Conservation (phyloP, 176 grass and related monocot genomes). For the Eremochloa ophiuroides region DNA sequence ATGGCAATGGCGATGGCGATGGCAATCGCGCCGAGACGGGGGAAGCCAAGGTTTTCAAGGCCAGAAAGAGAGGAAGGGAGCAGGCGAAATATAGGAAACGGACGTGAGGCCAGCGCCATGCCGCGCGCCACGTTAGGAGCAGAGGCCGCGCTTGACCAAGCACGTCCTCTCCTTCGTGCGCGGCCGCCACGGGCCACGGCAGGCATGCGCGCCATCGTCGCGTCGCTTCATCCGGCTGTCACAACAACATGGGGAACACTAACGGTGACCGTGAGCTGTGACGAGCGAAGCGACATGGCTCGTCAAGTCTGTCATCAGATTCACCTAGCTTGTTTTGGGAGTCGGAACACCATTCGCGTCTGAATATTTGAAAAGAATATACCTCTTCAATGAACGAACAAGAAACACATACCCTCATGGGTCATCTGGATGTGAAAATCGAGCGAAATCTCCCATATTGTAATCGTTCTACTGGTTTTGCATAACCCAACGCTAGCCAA, state of each 20-base stretch:
- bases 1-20: not conserved
- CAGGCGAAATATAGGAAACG: conserved; percentile 31
- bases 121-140: conserved; percentile 21
- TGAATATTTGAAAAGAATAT: not conserved
- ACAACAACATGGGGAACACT: not conserved
- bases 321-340: not conserved
- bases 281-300: not conserved
- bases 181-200: not conserved
- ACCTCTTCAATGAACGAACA: not conserved
- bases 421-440: not conserved
- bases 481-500: not conserved
- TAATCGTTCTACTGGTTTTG: not conserved
- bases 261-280: not conserved
- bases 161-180: conserved; percentile 18
- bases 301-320: not conserved
- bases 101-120: not conserved
- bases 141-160: conserved; percentile 33
- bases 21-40: not conserved
- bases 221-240: not conserved
- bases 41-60: not conserved
- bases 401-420: not conserved
- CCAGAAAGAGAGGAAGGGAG: not conserved
- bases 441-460: not conserved
- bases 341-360: not conserved
- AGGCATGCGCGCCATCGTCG: conserved; percentile 24